Evolutionary conservation across 2,329 filamentous ascomycete species (phyloP).

Genomic region (Ascochyta viciae-villosae): DNA sequence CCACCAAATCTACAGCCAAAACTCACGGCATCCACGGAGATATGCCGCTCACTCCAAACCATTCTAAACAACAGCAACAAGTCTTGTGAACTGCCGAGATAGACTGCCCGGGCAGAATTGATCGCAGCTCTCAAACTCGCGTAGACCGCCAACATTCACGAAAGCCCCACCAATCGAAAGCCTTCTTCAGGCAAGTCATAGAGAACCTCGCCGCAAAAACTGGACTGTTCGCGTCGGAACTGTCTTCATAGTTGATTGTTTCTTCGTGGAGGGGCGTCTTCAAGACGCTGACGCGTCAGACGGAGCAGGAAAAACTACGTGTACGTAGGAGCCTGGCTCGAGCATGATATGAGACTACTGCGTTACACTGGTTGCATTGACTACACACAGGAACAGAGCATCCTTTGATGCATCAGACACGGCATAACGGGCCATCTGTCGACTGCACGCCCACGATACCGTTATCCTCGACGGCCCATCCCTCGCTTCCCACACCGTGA

Average conservation of each 20-base stretch:
- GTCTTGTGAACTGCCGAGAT: conserved; percentile 9
- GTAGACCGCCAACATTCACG: neutral
- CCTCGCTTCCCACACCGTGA: conserved; percentile 42
- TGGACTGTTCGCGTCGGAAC: conserved; percentile 3
- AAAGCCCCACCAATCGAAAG: neutral
- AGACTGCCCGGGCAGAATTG: neutral
- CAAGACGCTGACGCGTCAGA: neutral
- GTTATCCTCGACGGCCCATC: conserved; percentile 37
- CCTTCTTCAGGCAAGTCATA: neutral
- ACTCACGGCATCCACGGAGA: conserved; percentile 19
- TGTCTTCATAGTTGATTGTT: neutral
- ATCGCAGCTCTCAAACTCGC: neutral
- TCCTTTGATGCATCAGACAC: conserved; percentile 18
- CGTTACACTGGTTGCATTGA: neutral
- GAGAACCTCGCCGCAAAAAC: neutral
- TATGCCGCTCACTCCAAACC: conserved; percentile 7
- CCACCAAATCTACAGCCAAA: conserved; percentile 14
- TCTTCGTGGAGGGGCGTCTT: no score
- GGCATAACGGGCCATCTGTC: conserved; percentile 40
- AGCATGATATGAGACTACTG: neutral
- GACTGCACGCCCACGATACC: conserved; percentile 41
- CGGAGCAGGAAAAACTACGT: neutral
- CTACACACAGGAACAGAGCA: neutral
- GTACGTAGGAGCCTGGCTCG: neutral
- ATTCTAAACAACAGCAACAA: conserved; percentile 3